Evolutionary conservation across 352 stramenopile genomes (phyloP), one percentile per base, ranked within the genome.

Genomic region (Saprolegnia diclina): DNA sequence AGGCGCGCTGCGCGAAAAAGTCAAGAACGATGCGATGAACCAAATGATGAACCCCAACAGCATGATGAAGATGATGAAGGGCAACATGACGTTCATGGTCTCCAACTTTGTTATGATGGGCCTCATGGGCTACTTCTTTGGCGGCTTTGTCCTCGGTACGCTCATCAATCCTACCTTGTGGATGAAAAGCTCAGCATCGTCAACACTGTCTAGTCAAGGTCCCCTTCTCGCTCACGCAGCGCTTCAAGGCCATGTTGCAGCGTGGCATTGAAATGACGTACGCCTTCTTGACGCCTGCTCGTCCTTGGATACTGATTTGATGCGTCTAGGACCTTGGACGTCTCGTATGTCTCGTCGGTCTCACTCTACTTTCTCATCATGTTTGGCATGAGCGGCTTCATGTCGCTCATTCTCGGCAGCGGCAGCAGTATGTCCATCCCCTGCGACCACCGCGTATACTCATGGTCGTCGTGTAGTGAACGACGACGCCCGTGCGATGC

Each of bases 31-130:
- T 63, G 82, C 82, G 26, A 94, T 90, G 80, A 95, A 96, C 77
- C 91, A 97, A 75, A 97, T 98, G 85, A 90, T 96, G 79, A 97
- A 98, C 75, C 94, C 96, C 38, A 93, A 97, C 74, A 90, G 83
- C 57, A 99, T 99, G 95, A 93, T 99, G 69, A 94, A 98, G 74
- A 97, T 97, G 83, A 98, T 99, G 92, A 99, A 99, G 81, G 95
- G 96, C 68, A 98, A 99, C 76, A 98, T 99, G 89, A 97, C 92
- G 16, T 98, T 98, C 69, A 98, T 99, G 92, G 89, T 98, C 21
- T 98, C 97, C 73, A 99, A 99, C 79, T 98, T 99, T 80, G 94
- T 98, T 73, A 99, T 99, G 96, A 99, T 99, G 96, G 94, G 96
- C 32, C 95, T 98, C 65, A 98, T 99, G 78, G 96, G 89, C 74